Base-by-base conservation (phyloP, 2,329 filamentous ascomycete genomes). In the Gaeumannomyces tritici region DNA sequence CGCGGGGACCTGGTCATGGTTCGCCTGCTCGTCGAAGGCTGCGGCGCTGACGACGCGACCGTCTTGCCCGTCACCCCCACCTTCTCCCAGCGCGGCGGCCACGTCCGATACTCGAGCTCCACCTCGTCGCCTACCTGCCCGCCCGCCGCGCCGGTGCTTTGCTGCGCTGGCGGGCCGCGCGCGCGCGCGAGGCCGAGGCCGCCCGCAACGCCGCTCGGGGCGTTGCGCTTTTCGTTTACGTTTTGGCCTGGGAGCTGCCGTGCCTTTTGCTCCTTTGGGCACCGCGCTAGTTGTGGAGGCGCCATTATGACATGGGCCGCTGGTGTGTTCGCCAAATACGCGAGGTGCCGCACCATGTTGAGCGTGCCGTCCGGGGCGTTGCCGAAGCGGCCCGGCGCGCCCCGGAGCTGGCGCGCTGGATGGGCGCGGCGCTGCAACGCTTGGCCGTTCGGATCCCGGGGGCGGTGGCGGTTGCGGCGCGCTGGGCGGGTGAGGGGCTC, bases 1-100 rank as follows among this genome's bases (percentile, higher is more conserved):
- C 62, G 64, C 1, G 79, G 79, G 1, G 71, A 75, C 12, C 64
- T 79, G 4, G 70, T 75, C 4, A 63, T 81, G 4, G 78, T 77
- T 35, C 74, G 70, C 64, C 67, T 79, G 1, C 15, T 74, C 8
- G 29, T 29, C 29, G 29, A 29, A 29, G 8, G 29, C 29, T 29
- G 29, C 29, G 29, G 29, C 8, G 29, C 29, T 8, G 29, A 29
- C 29, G 29, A 29, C 29, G 29, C 29, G 29, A 8, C 29, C 29
- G 29, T 29, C 29, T 29, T 8, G 29, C 29, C 29, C 29, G 29
- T 4, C 29, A 8, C 4, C 29, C 4, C 4, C 29, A 8, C 29
- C 29, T 4, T 29, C 29, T 4, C 29, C 4, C 29, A 4, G 29
- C 29, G 29, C 29, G 4, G n/a, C n/a, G n/a, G n/a, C n/a, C n/a